A percentile compares a stretch with the other conserved stretches of the same genome.
Conservation (phyloP, 73 alveolate genomes). For the Chromera velia region DNA sequence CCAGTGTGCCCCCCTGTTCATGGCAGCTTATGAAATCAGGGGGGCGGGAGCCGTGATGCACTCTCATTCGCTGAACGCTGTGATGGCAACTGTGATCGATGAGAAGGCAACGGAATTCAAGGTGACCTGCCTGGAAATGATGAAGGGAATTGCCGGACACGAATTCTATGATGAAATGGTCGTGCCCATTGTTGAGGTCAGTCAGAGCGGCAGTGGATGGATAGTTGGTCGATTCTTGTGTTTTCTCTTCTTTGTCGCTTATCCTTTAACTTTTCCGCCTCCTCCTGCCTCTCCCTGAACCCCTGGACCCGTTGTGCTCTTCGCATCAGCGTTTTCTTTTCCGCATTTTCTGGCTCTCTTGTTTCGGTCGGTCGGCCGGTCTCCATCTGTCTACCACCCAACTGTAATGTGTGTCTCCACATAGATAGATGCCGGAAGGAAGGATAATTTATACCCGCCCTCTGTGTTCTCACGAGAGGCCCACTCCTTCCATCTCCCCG, state of each 20-base stretch:
- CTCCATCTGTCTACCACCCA: no score
- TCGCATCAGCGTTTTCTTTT: not conserved
- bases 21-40: conserved; percentile 13
- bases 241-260: no score
- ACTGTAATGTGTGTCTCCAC: no score
- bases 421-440: no score
- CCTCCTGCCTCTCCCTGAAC: not conserved
- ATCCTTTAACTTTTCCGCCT: no score
- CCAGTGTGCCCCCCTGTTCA: conserved; percentile 25
- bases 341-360: not conserved
- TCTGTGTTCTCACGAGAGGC: no score
- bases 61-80: conserved; percentile 4
- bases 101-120: conserved; percentile 4
- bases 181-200: conserved; percentile 16
- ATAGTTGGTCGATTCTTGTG: no score
- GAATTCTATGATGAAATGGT: not conserved
- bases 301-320: not conserved
- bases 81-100: conserved; percentile 10
- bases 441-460: no score
- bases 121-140: conserved; percentile 12
- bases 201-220: no score
- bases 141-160: conserved; percentile 15
- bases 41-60: conserved; percentile 23
- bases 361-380: no score
- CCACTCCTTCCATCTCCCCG: no score